Base-by-base conservation (phyloP, 176 grass and related monocot genomes). In the Phragmites australis region DNA sequence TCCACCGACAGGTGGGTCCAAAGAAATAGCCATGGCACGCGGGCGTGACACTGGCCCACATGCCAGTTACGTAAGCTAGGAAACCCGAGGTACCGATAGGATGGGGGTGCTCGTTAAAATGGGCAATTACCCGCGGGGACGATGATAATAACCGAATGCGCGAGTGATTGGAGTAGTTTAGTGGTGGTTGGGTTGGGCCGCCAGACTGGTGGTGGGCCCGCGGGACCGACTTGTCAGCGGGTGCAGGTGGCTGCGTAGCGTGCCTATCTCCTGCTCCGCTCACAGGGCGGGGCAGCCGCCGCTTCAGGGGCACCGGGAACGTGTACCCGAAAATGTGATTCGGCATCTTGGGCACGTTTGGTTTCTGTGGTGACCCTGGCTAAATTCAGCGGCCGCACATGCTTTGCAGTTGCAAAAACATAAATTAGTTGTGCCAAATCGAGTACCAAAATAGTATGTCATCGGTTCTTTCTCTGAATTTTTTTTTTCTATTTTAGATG, bases 111-210 rank as follows among this genome's bases (percentile, higher is more conserved):
- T 31, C 0, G 70, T 76, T 81, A 89, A 89, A 39, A 34, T 1
- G 46, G 72, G 77, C 16, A 82, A 65, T 74, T 79, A 41, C 13
- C 37, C 16, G 46, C 29, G 82, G 49, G 30, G 52, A n/a, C 41
- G 18, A 17, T 21, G 47, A 74, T 65, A 59, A 79, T 88, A 49
- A n/a, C n/a, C n/a, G n/a, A n/a, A 34, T 23, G 17, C 26, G 53
- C 82, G 70, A 45, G 76, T 76, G 82, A 70, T 84, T 29, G 70
- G 76, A 51, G 50, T 75, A 53, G 70, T 52, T 75, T 40, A 55
- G 45, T 27, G 72, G 77, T 89, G 39, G 82, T 87, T 87, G 72
- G 65, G 67, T 50, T 49, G 82, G 54, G 57, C 67, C 37, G 31
- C 6, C 81, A 84, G 76, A 29, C 82, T 76, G 82, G 82, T 41